Conservation (phyloP, 139 green algal genomes). For the Chlorella sp. region DNA sequence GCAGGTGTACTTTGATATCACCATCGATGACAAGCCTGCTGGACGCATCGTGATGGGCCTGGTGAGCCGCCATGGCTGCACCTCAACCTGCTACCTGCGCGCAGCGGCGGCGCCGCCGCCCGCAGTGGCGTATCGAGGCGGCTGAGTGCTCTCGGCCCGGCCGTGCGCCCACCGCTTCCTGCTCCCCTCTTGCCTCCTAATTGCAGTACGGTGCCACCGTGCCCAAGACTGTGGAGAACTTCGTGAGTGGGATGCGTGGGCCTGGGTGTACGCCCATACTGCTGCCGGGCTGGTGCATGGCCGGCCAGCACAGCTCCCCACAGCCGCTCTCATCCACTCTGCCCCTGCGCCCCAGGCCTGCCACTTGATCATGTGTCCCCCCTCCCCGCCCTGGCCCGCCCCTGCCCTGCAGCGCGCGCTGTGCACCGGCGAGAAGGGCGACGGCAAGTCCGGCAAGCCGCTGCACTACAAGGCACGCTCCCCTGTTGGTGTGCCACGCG, state of each 20-base stretch:
- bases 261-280: not conserved
- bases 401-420: constrained; percentile 53
- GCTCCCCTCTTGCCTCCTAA: too few relatives aligned
- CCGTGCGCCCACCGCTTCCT: too few relatives aligned
- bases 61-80: too few relatives aligned
- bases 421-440: constrained; percentile 78
- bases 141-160: too few relatives aligned
- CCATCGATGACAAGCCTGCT: constrained; percentile 44
- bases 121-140: too few relatives aligned
- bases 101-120: too few relatives aligned
- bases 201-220: constrained; percentile 77
- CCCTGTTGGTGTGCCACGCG: too few relatives aligned
- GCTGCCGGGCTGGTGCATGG: not conserved
- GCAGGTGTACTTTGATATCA: constrained; percentile 38
- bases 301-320: not conserved
- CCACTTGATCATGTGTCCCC: too few relatives aligned
- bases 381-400: too few relatives aligned
- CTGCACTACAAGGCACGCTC: constrained; percentile 60
- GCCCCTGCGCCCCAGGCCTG: not conserved
- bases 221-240: constrained; percentile 94
- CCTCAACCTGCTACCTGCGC: too few relatives aligned
- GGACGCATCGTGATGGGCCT: constrained; percentile 90
- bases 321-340: not conserved
- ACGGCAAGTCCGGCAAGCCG: constrained; percentile 75
- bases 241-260: constrained; percentile 45